Conservation (phyloP, 176 grass and related monocot genomes). For the Eremochloa ophiuroides region DNA sequence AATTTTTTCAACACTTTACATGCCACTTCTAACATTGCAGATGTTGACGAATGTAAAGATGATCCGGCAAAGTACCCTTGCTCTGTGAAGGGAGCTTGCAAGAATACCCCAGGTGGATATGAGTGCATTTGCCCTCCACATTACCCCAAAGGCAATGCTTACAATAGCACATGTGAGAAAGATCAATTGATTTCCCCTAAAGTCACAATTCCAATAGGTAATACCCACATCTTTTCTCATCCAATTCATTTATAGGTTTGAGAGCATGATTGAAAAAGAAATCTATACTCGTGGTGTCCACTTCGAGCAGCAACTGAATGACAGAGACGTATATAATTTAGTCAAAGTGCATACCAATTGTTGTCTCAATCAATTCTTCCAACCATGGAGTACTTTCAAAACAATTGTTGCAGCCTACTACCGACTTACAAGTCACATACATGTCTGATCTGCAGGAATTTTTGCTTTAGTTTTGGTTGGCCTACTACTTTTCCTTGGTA, state of each 20-base stretch:
- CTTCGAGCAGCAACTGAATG: background rate
- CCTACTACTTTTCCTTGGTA: background rate
- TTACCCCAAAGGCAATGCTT: background rate
- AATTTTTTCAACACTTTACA: background rate
- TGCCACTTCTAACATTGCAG: background rate
- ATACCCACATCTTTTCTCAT: background rate
- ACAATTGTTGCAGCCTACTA: background rate
- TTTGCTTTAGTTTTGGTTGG: background rate
- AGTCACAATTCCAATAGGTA: background rate
- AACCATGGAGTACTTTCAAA: background rate
- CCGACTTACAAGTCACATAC: background rate
- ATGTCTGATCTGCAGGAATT: background rate
- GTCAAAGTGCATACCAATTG: background rate
- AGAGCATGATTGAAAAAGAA: background rate
- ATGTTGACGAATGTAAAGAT: constrained; percentile 18
- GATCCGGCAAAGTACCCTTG: background rate
- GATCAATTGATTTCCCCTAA: background rate
- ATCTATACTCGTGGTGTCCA: background rate
- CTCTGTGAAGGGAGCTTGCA: background rate
- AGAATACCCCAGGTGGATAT: background rate
- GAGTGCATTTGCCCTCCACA: background rate
- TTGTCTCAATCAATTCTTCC: background rate
- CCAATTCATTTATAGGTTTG: background rate
- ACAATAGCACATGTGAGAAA: background rate
- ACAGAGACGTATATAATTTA: background rate